These are phyloP conservation scores for Suhomyces coccinellae DNA, from an alignment of 1,139 yeast genomes.

Conservation along the genomic window DNA sequence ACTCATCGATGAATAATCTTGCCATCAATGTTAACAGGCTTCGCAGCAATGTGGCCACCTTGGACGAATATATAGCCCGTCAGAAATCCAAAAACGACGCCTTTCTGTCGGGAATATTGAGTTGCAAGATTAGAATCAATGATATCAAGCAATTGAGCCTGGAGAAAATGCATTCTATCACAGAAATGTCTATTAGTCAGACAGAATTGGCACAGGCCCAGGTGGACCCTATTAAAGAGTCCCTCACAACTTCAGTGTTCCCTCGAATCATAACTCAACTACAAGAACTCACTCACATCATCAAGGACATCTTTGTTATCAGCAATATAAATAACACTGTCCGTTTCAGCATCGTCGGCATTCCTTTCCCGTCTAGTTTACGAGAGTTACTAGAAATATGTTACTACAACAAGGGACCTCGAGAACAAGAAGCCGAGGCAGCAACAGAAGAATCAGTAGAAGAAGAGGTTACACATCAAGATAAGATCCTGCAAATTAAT, in stretches of 20 bases:
- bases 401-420: conserved; percentile 24
- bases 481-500: conserved; percentile 30
- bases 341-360: conserved; percentile 34
- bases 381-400: conserved; percentile 33
- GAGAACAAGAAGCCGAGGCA: conserved; percentile 10
- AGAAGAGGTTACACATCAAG: conserved; percentile 10
- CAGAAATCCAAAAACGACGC: conserved; percentile 30
- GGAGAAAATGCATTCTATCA: conserved; percentile 20
- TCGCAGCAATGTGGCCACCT: conserved; percentile 2
- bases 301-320: conserved; percentile 33
- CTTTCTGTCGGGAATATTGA: conserved; percentile 28
- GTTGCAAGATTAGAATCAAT: conserved; percentile 27
- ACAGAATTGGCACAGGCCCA: conserved; percentile 33
- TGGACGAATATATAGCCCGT: conserved; percentile 22
- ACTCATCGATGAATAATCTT: conserved; percentile 15
- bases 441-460: neutral
- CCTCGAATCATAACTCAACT: conserved; percentile 26
- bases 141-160: conserved; percentile 21
- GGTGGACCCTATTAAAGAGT: conserved; percentile 29
- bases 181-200: conserved; percentile 23
- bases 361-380: conserved; percentile 39
- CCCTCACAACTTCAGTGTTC: conserved; percentile 21
- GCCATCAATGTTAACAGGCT: conserved; percentile 6
- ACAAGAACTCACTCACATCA: conserved; percentile 18
- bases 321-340: conserved; percentile 24